Conservation (phyloP, 2,329 filamentous ascomycete genomes). For the Elsinoe australis region DNA sequence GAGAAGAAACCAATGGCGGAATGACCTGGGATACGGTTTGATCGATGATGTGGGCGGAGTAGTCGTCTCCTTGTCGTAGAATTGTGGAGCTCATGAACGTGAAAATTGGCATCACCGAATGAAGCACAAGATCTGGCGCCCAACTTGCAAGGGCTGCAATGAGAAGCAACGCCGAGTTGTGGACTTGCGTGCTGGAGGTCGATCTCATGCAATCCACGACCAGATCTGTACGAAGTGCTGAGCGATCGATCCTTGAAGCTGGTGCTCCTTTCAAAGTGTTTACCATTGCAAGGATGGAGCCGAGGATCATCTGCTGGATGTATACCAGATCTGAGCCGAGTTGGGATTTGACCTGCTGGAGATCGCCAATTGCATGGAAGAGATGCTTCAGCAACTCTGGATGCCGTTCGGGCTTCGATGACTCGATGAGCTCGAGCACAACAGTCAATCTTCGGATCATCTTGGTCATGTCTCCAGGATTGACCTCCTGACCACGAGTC, state of each 20-base stretch:
- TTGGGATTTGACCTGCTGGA: constrained; percentile 75
- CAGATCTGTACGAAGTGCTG: constrained; percentile 76
- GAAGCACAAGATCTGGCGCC: constrained; percentile 82
- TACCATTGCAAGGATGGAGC: constrained; percentile 76
- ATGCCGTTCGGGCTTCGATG: constrained; percentile 65
- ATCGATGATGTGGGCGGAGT: constrained; percentile 91
- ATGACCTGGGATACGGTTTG: constrained; percentile 90
- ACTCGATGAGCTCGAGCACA: constrained; percentile 80
- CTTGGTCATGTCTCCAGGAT: constrained; percentile 57
- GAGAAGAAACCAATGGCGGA: constrained; percentile 77
- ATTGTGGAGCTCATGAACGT: constrained; percentile 95
- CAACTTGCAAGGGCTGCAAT: constrained; percentile 80
- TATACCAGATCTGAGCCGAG: constrained; percentile 84
- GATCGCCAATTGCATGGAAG: constrained; percentile 76
- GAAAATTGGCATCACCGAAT: constrained; percentile 98
- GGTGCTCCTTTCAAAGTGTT: constrained; percentile 55
- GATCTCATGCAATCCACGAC: constrained; percentile 91
- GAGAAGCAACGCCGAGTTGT: constrained; percentile 81
- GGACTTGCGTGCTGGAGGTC: constrained; percentile 84
- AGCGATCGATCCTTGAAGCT: constrained; percentile 56
- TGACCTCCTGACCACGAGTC: constrained; percentile 53
- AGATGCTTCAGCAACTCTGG: constrained; percentile 68
- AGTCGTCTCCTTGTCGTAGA: constrained; percentile 87
- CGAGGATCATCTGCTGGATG: constrained; percentile 74
- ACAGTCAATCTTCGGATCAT: constrained; percentile 72